Conservation (phyloP, 176 grass and related monocot species). For the Themeda triandra region DNA sequence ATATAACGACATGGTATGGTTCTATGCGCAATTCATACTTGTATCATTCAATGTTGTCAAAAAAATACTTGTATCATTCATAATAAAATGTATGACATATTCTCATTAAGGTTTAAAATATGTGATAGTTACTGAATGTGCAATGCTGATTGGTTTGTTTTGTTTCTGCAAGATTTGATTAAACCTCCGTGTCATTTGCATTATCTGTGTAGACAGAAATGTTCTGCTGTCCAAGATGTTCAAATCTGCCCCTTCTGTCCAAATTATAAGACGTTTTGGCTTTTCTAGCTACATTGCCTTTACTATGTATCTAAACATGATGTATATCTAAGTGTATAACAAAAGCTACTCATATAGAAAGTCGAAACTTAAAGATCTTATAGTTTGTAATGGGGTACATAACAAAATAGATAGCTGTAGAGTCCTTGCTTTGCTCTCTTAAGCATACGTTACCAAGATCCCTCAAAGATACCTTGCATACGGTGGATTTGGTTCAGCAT, state of each 20-base stretch:
- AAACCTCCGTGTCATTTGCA: not conserved
- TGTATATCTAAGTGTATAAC: too few species aligned
- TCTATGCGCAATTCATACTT: not conserved
- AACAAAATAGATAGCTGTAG: not conserved
- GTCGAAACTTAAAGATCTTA: too few species aligned
- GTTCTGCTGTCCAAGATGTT: not conserved
- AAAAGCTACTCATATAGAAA: too few species aligned
- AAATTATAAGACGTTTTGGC: not conserved
- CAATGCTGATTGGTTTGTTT: not conserved
- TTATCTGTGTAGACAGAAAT: not conserved
- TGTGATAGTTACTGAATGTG: not conserved
- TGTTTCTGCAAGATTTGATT: not conserved
- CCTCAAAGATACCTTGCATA: not conserved
- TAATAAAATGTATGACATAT: not conserved
- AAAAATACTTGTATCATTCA: not conserved
- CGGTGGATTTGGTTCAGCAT: not conserved
- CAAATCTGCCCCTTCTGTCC: not conserved
- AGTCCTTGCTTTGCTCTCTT: not conserved
- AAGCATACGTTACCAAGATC: not conserved
- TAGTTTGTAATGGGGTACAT: not conserved
- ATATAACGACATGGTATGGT: constrained; percentile 79
- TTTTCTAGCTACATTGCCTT: not conserved
- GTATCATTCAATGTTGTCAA: not conserved
- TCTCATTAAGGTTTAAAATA: not conserved
- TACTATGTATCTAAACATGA: not conserved